phyloP scores from a whole-genome alignment of 2,329 filamentous ascomycete species.

The Gaeumannomyces tritici region DNA sequence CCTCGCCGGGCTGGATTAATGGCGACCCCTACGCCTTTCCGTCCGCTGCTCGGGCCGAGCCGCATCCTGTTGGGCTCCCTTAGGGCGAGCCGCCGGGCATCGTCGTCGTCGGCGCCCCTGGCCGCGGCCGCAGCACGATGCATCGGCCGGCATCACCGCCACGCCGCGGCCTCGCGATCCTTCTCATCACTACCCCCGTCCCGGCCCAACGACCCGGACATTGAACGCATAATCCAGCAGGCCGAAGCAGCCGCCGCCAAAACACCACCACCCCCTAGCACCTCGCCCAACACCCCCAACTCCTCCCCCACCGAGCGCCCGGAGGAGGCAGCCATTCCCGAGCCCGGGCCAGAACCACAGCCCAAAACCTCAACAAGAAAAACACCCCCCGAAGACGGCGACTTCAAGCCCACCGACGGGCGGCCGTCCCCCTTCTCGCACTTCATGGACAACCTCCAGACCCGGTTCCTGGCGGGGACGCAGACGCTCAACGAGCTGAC shows the following conservation, averaged over 20 bases:
- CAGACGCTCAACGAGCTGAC: slow-evolving; percentile 90
- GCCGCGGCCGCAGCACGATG: not conserved
- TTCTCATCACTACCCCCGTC: not conserved
- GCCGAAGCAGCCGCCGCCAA: not conserved
- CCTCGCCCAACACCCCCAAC: no score
- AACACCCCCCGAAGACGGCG: not conserved
- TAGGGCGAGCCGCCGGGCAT: not conserved
- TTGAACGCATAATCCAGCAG: not conserved
- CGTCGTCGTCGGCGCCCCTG: not conserved
- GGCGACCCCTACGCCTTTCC: not conserved
- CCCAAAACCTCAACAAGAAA: not conserved
- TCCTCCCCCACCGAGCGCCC: no score
- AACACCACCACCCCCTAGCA: not conserved
- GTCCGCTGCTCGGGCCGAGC: not conserved
- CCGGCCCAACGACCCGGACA: not conserved
- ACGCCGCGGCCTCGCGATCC: no score
- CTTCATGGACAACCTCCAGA: slow-evolving; percentile 84
- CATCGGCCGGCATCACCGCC: not conserved
- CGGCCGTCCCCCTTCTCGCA: slow-evolving; percentile 40
- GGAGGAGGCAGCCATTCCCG: not conserved
- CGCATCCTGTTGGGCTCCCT: not conserved
- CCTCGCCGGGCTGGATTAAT: not conserved
- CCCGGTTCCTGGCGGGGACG: slow-evolving; percentile 73
- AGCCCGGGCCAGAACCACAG: not conserved
- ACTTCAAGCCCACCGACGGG: not conserved